Evolutionary conservation across 352 stramenopile species (phyloP), one percentile per base, ranked within the genome.

Genomic region (Blastocystis sp.): DNA sequence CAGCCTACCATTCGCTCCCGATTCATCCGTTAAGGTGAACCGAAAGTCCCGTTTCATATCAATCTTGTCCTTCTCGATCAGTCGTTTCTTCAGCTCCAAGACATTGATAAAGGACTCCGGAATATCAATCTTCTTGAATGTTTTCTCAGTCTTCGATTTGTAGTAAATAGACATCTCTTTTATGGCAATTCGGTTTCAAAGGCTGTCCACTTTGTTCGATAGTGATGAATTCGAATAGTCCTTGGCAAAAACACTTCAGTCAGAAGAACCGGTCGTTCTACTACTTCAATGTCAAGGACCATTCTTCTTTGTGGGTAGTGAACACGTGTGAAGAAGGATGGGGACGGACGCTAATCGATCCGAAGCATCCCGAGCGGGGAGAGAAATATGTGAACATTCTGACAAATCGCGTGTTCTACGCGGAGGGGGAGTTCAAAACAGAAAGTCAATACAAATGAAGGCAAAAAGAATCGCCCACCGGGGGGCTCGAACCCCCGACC

Each of bases 111-210:
- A 59, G 4, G 67, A 78, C n/a, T 59, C 42, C 2, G 67, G 67
- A 38, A 78, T 78, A 27, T 78, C 36, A n/a, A 78, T 38, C 4
- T 38, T 57, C 0, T 34, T 42, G 48, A 57, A 78, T 16, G 24
- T 32, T 40, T 78, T 78, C 67, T 78, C 67, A 8, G 38, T 78
- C 24, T 48, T 57, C 8, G 67, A 57, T 36, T 78, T 78, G 44
- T 61, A 78, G 11, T 36, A 44, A 44, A 78, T 78, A 0, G 67
- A 78, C 67, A 78, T 78, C n/a, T 57, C 36, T 56, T 57, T 76
- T 76, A 53, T 76, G 24, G 11, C 16, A 29, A 27, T 32, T 64
- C 29, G n/a, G 7, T 32, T 32, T 21, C 44, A 21, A 53, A 8
- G 44, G 9, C 24, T 64, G 7, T 64, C 24, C n/a, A 36, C 29